Evolutionary conservation across 331 rosid genomes (phyloP).

Genomic region (Saraca asoca): DNA sequence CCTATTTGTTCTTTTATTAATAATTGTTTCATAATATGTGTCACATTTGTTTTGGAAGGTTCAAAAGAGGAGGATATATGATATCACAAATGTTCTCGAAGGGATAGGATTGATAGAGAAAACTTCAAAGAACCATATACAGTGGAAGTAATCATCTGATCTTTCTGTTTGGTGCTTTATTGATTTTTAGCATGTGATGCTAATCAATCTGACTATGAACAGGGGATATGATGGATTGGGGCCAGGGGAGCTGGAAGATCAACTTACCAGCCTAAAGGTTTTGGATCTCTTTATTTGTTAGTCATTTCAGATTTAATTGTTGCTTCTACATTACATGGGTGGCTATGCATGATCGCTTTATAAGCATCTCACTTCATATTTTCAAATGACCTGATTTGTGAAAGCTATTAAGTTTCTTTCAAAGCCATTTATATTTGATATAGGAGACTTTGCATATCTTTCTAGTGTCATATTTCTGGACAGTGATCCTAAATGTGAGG

Average conservation of each 20-base stretch:
- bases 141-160: constrained; percentile 70
- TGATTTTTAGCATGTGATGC: constrained; percentile 20
- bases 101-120: constrained; percentile 88
- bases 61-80: constrained; percentile 89
- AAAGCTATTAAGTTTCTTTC: constrained; percentile 23
- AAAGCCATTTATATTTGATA: constrained; percentile 6
- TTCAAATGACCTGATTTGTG: not conserved
- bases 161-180: constrained; percentile 13
- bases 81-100: constrained; percentile 93
- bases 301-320: constrained; percentile 18
- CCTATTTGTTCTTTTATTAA: not conserved
- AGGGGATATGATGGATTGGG: constrained; percentile 57
- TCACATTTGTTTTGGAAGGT: constrained; percentile 54
- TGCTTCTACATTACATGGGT: too few relatives aligned
- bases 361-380: too few relatives aligned
- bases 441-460: constrained; percentile 18
- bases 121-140: constrained; percentile 80
- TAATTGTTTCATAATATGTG: constrained; percentile 5
- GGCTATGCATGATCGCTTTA: too few relatives aligned
- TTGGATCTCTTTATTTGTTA: constrained; percentile 26
- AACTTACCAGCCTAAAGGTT: constrained; percentile 59
- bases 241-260: constrained; percentile 49
- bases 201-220: constrained; percentile 31
- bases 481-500: too few relatives aligned
- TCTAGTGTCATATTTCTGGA: not conserved